Base-by-base conservation (phyloP, 2,329 filamentous ascomycete genomes). In the Berkeleyomyces basicola region DNA sequence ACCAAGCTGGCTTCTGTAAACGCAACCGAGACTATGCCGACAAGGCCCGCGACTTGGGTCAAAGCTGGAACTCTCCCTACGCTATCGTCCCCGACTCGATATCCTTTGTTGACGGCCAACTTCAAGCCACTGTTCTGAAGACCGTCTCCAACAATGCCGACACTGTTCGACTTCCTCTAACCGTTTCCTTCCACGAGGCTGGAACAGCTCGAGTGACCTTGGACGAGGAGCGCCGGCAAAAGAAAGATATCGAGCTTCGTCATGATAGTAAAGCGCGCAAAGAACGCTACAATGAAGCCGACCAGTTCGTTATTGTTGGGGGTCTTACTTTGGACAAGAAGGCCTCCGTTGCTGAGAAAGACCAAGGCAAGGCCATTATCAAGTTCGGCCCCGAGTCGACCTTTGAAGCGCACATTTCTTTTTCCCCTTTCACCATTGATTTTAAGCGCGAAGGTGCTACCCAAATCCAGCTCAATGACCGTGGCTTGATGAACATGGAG, bases 1-100 rank as follows among this genome's bases (percentile, higher is more conserved):
- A 87, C 68, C 92, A 99, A 72, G 93, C 92, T 3, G 93, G 93
- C 69, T 99, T 99, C 78, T 99, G 93, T 76, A 93, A 90, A 72
- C 88, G 93, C 67, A 97, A 97, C 75, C 85, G 93, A 72, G 87
- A 83, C 46, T 91, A 88, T 71, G 93, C 93, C 71, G 91, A 97
- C 74, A 78, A 82, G 66, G 90, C 85, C 66, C 75, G 82, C 55
- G 76, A 82, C 49, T 75, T 82, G 63, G 84, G 82, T 65, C 79
- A 82, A 7, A 77, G 79, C 37, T 96, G 90, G 87, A 77, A 78
- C 67, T 85, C 90, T 6, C 92, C 92, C 0, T 99, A 97, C 75
- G 78, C 80, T 66, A 79, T 99, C 67, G 78, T 85, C 49, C 75
- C 86, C 61, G 80, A 86, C 39, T 86, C 89, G 1, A 77, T 93